Conservation (phyloP, 2,329 filamentous ascomycete species). For the Diaporthe velutina region DNA sequence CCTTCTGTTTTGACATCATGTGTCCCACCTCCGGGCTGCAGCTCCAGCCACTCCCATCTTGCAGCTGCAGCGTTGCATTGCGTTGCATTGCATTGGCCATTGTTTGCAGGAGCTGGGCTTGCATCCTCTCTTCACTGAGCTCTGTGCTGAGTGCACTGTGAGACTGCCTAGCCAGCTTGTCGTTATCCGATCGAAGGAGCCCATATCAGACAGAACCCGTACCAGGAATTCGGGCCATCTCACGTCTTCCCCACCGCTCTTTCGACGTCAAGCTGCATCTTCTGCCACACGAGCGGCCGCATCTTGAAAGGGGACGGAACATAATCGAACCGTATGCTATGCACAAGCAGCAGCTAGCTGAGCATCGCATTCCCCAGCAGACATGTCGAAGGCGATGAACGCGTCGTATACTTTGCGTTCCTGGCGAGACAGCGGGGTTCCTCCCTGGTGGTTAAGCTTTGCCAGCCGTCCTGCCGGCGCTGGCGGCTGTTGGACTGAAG, state of each 20-base stretch:
- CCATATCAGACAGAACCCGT: slow-evolving; percentile 11
- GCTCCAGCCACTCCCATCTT: slow-evolving; percentile 22
- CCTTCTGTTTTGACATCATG: slow-evolving; percentile 23
- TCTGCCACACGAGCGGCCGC: slow-evolving; percentile 43
- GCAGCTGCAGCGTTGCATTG: slow-evolving; percentile 31
- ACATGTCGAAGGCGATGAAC: background rate
- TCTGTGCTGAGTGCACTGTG: background rate
- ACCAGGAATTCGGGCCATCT: background rate
- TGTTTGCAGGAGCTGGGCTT: background rate
- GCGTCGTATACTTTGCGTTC: background rate
- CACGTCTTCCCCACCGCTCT: slow-evolving; percentile 33
- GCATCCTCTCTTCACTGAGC: background rate
- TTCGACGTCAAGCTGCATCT: slow-evolving; percentile 39
- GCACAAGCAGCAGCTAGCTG: background rate
- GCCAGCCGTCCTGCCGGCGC: slow-evolving; percentile 14
- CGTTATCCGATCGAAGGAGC: slow-evolving; percentile 6
- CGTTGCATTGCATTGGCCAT: slow-evolving; percentile 16
- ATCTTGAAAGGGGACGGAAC: slow-evolving; percentile 45
- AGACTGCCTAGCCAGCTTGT: background rate
- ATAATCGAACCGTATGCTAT: background rate
- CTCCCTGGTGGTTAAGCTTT: slow-evolving; percentile 12
- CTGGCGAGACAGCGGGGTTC: slow-evolving; percentile 4
- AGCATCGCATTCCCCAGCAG: background rate
- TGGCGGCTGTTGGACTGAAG: slow-evolving; percentile 5
- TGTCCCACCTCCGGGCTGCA: slow-evolving; percentile 14